These are phyloP conservation scores for Annulohypoxylon stygium DNA, from an alignment of 495 filamentous ascomycete species.

Conservation along the genomic window DNA sequence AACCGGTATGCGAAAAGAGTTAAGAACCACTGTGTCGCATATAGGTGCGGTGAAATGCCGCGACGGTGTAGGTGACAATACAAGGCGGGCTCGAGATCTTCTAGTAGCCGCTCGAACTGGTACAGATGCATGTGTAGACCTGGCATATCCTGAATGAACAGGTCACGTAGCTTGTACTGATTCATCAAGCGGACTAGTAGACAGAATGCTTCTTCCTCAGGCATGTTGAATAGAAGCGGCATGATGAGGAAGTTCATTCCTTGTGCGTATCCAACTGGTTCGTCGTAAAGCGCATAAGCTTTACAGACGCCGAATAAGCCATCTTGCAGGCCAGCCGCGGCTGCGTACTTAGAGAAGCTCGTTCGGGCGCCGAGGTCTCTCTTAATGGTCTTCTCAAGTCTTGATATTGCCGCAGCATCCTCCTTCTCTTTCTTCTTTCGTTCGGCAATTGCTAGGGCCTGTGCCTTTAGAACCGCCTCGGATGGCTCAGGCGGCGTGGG, in stretches of 20 bases:
- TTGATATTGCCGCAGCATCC: constrained; percentile 75
- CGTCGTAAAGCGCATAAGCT: constrained; percentile 96
- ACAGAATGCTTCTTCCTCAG: constrained; percentile 96
- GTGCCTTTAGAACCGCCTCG: constrained; percentile 74
- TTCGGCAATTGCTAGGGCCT: constrained; percentile 73
- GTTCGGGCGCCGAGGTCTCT: constrained; percentile 92
- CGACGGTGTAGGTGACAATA: constrained; percentile 94
- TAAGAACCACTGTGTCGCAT: constrained; percentile 99
- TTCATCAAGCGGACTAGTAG: constrained; percentile 96
- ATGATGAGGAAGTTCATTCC: constrained; percentile 99
- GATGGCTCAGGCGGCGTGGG: constrained; percentile 74
- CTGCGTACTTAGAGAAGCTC: constrained; percentile 94
- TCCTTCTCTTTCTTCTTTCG: constrained; percentile 81
- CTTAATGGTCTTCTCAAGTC: constrained; percentile 91
- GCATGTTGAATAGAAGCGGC: constrained; percentile 99
- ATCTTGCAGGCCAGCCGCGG: constrained; percentile 90
- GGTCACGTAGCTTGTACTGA: constrained; percentile 90
- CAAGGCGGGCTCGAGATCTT: constrained; percentile 92
- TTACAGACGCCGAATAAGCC: constrained; percentile 96
- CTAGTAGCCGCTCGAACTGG: constrained; percentile 93
- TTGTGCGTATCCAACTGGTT: constrained; percentile 94
- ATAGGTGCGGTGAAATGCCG: constrained; percentile 89
- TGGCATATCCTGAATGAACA: constrained; percentile 97
- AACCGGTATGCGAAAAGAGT: constrained; percentile 99
- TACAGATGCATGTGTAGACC: constrained; percentile 93